Percentiles rank a stretch among this genome's conserved stretches.
These are phyloP conservation scores for Cordyceps cateniannulata DNA, from an alignment of 2,329 filamentous ascomycete genomes.

Conservation along the genomic window DNA sequence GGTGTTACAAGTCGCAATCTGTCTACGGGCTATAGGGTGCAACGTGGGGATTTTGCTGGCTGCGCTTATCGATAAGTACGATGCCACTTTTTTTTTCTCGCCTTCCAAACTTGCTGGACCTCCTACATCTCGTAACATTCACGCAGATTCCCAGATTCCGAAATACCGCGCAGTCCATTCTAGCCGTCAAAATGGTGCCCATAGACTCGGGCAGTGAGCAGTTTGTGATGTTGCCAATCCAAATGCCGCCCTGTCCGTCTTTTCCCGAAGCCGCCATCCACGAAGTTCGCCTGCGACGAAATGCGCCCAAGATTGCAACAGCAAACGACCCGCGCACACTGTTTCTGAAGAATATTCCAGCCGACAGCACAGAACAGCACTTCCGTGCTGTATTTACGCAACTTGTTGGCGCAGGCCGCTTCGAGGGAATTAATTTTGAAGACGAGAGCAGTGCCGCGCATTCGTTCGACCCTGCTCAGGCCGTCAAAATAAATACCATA, in stretches of 20 bases:
- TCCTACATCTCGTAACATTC: background rate
- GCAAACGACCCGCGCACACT: constrained; percentile 70
- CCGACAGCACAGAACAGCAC: constrained; percentile 72
- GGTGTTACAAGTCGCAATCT: too few relatives aligned
- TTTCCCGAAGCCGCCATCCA: constrained; percentile 61
- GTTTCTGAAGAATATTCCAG: constrained; percentile 84
- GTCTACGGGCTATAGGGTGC: background rate
- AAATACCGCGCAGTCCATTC: background rate
- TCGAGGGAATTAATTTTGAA: constrained; percentile 74
- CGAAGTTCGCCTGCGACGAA: constrained; percentile 79
- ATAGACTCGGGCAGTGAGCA: constrained; percentile 35
- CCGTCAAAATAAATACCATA: constrained; percentile 28
- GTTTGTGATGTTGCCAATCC: constrained; percentile 64
- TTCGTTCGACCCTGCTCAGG: constrained; percentile 44
- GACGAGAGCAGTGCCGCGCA: constrained; percentile 36
- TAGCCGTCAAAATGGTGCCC: constrained; percentile 22
- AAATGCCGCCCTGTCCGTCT: constrained; percentile 56
- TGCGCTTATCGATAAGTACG: constrained; percentile 7
- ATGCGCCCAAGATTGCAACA: constrained; percentile 72
- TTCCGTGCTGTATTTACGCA: constrained; percentile 68
- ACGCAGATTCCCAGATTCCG: background rate
- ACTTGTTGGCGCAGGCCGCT: constrained; percentile 68
- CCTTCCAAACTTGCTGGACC: background rate
- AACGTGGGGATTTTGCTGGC: too few relatives aligned
- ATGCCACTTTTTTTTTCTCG: background rate